Evolutionary conservation across 805 yeast species (phyloP).

Genomic region (Schizosaccharomyces osmophilus): DNA sequence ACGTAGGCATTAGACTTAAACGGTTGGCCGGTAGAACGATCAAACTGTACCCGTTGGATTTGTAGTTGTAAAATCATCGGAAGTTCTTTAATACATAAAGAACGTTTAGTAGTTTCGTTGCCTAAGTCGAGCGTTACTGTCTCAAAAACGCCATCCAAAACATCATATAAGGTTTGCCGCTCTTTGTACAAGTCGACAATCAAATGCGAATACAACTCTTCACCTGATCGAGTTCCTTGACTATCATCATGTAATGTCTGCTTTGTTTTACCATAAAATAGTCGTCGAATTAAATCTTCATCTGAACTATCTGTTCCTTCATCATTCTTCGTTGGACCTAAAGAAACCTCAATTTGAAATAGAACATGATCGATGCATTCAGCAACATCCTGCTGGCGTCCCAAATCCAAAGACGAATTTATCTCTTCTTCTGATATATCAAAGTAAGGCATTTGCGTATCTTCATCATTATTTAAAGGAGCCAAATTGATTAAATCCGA

Average conservation of each 20-base stretch:
- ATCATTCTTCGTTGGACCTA: slow-evolving; percentile 25
- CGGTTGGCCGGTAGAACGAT: slow-evolving; percentile 43
- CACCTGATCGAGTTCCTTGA: slow-evolving; percentile 13
- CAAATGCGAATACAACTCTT: slow-evolving; percentile 22
- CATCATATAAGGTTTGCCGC: slow-evolving; percentile 73
- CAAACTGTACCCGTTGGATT: slow-evolving; percentile 81
- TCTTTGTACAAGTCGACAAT: slow-evolving; percentile 71
- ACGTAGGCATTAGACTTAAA: slow-evolving; percentile 65
- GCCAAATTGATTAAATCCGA: not conserved
- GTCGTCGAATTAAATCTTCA: slow-evolving; percentile 47
- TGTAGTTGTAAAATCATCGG: slow-evolving; percentile 79
- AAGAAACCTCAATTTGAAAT: slow-evolving; percentile 72
- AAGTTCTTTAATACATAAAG: slow-evolving; percentile 40
- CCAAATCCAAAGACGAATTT: slow-evolving; percentile 7
- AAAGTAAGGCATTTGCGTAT: not conserved
- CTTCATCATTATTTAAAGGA: not conserved
- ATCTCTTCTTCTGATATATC: not conserved
- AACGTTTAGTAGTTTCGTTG: slow-evolving; percentile 49
- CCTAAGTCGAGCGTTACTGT: slow-evolving; percentile 43
- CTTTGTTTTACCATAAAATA: slow-evolving; percentile 68
- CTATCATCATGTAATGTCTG: slow-evolving; percentile 29
- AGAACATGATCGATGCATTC: slow-evolving; percentile 89
- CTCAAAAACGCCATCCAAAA: slow-evolving; percentile 58
- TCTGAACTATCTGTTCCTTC: slow-evolving; percentile 18
- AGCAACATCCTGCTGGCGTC: slow-evolving; percentile 91